Percentiles rank a stretch among this genome's conserved stretches.
phyloP scores from a whole-genome alignment of 768 basidiomycete genomes.

The Amanita brunnescens region DNA sequence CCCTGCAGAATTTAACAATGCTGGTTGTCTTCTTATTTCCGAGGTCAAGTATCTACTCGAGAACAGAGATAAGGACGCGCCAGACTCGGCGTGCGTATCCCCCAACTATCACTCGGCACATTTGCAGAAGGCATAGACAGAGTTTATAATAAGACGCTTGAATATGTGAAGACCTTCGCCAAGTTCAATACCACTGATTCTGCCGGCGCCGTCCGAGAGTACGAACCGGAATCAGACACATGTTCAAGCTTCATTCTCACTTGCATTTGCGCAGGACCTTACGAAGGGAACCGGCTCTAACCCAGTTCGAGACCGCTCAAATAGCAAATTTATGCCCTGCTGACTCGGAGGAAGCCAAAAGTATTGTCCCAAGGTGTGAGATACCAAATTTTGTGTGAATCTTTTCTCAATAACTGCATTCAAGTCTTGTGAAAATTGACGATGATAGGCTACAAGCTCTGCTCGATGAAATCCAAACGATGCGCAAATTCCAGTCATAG shows the following conservation, averaged over 20 bases:
- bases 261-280: conserved; percentile 46
- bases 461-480: conserved; percentile 82
- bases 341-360: conserved; percentile 85
- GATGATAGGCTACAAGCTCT: conserved; percentile 78
- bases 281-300: conserved; percentile 67
- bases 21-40: conserved; percentile 83
- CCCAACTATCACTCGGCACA: background rate
- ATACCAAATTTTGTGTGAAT: background rate
- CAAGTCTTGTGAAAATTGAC: conserved; percentile 78
- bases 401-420: background rate
- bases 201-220: conserved; percentile 84
- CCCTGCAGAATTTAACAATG: conserved; percentile 76
- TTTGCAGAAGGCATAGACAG: conserved; percentile 29
- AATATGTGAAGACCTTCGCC: conserved; percentile 86
- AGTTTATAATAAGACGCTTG: conserved; percentile 88
- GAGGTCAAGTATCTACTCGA: conserved; percentile 89
- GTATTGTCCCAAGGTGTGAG: conserved; percentile 75
- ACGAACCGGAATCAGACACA: conserved; percentile 21
- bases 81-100: conserved; percentile 68
- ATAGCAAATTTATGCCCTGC: conserved; percentile 88
- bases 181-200: conserved; percentile 85
- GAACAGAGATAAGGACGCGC: conserved; percentile 80
- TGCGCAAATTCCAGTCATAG: conserved; percentile 84
- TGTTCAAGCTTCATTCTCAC: background rate
- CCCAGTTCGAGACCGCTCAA: conserved; percentile 89